Evolutionary conservation across 2,329 filamentous ascomycete genomes (phyloP), one percentile per base, ranked within the genome.

Genomic region (Claviceps monticola): DNA sequence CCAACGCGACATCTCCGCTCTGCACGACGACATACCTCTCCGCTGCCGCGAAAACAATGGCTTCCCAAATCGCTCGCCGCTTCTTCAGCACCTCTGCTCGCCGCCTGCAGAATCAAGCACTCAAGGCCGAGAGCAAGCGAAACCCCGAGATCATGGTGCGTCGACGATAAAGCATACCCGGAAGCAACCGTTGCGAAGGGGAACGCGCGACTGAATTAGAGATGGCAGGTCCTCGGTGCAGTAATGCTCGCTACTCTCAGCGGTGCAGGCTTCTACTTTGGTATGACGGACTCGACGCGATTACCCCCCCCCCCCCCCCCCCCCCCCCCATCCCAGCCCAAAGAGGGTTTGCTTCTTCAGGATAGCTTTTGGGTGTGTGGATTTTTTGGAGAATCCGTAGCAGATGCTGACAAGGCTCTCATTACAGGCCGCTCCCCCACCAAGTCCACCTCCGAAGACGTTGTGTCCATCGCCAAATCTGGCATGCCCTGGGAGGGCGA

Each of bases 401-500:
- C 29, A 34, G 29, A 34, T 9, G 43, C 43, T 46, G 7, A 46
- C 23, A 21, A 34, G 2, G 3, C 23, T 8, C 14, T 13, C 2
- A 4, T 16, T 16, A n/a, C 51, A 86, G 88, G 87, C 71, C 80
- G 83, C 70, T 86, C 86, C 64, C 93, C 93, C 59, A 97, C 93
- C 63, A 82, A 78, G 58, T 75, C 88, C 55, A 89, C 82, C 61
- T 95, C 88, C 62, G 89, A 97, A 75, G 76, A 77, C 64, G 71
- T 77, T 62, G 85, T 96, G 59, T 75, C 78, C 65, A 81, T 94
- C 64, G 82, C 83, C 66, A 73, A 81, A 63, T 78, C 78, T 68
- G 83, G 85, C 64, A 94, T 94, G 84, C 91, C 93, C 57, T 98
- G 93, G 93, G 85, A 98, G 71, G 78, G 78, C 55, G 80, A 78